A percentile compares a stretch with the other conserved stretches of the same genome.
phyloP scores from a whole-genome alignment of 2,329 filamentous ascomycete genomes.

The Penicillium glabrum region DNA sequence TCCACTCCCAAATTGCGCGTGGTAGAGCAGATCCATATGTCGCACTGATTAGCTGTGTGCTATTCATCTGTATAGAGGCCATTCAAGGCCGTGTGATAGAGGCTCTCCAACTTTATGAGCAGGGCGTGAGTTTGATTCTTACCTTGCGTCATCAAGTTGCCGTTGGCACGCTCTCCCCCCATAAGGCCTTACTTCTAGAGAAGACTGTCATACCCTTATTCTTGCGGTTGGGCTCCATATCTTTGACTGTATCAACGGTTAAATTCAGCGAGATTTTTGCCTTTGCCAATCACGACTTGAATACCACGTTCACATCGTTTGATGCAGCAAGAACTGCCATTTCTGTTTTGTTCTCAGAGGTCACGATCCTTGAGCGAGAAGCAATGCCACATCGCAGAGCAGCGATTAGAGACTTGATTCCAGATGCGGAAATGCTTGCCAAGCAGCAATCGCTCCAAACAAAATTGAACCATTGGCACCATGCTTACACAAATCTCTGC shows the following conservation, averaged over 20 bases:
- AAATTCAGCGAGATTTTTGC: not conserved
- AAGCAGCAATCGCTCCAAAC: not conserved
- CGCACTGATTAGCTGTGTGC: conserved; percentile 30
- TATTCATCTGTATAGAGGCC: conserved; percentile 36
- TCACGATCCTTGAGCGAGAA: not conserved
- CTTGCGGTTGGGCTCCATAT: conserved; percentile 18
- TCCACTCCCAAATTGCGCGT: conserved; percentile 25
- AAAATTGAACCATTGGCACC: not conserved
- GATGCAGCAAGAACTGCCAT: not conserved
- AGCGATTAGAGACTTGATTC: not conserved
- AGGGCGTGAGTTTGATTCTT: conserved; percentile 26
- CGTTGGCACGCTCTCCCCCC: not conserved
- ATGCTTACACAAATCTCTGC: not conserved
- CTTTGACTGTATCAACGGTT: not conserved
- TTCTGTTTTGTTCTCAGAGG: not conserved
- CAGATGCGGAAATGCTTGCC: not conserved
- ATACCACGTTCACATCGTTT: not conserved
- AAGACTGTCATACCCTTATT: conserved; percentile 31
- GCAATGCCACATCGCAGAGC: not conserved
- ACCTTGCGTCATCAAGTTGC: conserved; percentile 18
- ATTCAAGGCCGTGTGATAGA: conserved; percentile 26
- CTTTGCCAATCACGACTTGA: not conserved
- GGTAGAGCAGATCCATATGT: conserved; percentile 24
- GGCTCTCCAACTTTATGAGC: conserved; percentile 25
- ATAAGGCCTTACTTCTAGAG: conserved; percentile 16